Evolutionary conservation across 805 yeast species (phyloP).

Genomic region (Metschnikowia chrysomelidarum): DNA sequence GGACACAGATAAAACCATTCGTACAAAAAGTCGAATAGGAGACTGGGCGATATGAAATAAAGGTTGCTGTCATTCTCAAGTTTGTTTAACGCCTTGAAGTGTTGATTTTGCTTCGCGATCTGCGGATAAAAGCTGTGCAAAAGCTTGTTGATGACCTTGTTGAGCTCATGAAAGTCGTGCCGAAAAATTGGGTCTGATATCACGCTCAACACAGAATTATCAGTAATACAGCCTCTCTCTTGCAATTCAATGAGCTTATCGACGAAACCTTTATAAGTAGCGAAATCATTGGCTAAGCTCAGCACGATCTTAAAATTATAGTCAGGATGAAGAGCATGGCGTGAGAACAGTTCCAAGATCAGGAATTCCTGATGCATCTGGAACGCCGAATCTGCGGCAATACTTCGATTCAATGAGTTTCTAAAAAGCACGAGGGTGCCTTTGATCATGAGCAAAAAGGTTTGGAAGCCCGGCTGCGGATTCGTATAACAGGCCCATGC

Average conservation of each 20-base stretch:
- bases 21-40: constrained; percentile 33
- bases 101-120: constrained; percentile 24
- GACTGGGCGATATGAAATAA: constrained; percentile 27
- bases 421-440: constrained; percentile 35
- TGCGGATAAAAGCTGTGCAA: constrained; percentile 27
- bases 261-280: constrained; percentile 26
- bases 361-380: constrained; percentile 15
- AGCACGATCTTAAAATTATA: constrained; percentile 30
- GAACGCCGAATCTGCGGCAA: constrained; percentile 6
- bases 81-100: constrained; percentile 20
- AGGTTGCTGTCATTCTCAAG: constrained; percentile 20
- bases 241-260: constrained; percentile 7
- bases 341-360: constrained; percentile 23
- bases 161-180: constrained; percentile 27
- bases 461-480: constrained; percentile 30
- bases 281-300: constrained; percentile 26
- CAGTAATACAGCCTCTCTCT: constrained; percentile 10
- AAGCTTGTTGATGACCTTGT: constrained; percentile 28
- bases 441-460: constrained; percentile 30
- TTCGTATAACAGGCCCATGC: constrained; percentile 37
- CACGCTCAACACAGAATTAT: constrained; percentile 5
- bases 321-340: constrained; percentile 31
- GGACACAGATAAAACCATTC: constrained; percentile 38
- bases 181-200: constrained; percentile 15
- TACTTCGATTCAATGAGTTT: constrained; percentile 21